These are phyloP conservation scores for Dispira simplex DNA, from an alignment of 192 early-diverging fungal genomes.

Conservation along the genomic window DNA sequence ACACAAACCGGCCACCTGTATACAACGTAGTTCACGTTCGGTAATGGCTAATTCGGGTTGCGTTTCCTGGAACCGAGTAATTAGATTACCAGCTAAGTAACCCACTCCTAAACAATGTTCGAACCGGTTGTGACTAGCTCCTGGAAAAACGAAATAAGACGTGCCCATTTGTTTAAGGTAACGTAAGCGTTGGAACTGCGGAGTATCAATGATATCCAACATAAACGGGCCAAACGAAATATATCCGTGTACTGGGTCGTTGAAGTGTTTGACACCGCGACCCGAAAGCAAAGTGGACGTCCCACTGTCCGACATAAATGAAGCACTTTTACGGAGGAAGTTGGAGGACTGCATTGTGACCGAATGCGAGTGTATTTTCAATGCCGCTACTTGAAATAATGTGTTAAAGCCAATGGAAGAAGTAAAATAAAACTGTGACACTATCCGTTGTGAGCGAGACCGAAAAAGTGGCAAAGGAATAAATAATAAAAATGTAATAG, in stretches of 20 bases:
- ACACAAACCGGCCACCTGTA: conserved; percentile 79
- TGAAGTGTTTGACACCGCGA: too few relatives aligned
- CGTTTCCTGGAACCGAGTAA: conserved; percentile 44
- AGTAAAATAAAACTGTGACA: too few relatives aligned
- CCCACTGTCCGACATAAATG: too few relatives aligned
- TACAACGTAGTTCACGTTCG: conserved; percentile 65
- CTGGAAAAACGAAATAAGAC: conserved; percentile 82
- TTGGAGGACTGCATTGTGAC: too few relatives aligned
- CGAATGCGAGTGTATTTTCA: too few relatives aligned
- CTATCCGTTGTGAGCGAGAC: too few relatives aligned
- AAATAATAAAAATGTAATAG: too few relatives aligned
- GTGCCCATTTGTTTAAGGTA: conserved; percentile 80
- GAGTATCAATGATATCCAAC: conserved; percentile 73
- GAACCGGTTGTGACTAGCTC: conserved; percentile 90
- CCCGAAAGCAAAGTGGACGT: too few relatives aligned
- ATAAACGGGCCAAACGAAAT: conserved; percentile 51
- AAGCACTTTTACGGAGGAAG: too few relatives aligned
- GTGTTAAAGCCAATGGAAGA: too few relatives aligned
- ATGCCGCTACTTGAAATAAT: too few relatives aligned
- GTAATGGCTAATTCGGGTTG: conserved; percentile 73
- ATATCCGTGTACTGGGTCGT: conserved; percentile 33
- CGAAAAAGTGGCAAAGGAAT: too few relatives aligned
- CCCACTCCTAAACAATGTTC: conserved; percentile 88
- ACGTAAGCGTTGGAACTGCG: conserved; percentile 92
- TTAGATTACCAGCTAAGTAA: conserved; percentile 57